Conservation (phyloP, 1,284 basidiomycete species). For the Sporisorium scitamineum region DNA sequence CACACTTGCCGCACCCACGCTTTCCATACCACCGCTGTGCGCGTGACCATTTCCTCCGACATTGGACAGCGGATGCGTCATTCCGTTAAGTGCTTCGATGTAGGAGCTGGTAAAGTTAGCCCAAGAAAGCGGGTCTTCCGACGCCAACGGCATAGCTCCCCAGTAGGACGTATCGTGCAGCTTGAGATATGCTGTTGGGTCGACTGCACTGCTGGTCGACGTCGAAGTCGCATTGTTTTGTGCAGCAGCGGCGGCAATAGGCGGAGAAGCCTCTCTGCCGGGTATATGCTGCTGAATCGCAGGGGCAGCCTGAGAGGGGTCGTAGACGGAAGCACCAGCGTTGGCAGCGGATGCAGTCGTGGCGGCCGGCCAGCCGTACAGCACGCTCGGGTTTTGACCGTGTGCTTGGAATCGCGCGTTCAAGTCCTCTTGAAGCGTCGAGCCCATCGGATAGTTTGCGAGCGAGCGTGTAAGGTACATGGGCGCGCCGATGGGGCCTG, state of each 20-base stretch:
- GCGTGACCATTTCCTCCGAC: too few relatives aligned
- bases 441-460: conserved; percentile 16
- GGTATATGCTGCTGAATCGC: background rate
- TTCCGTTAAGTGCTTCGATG: conserved; percentile 50
- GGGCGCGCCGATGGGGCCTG: conserved; percentile 44
- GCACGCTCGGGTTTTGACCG: conserved; percentile 27
- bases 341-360: background rate
- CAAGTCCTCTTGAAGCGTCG: conserved; percentile 30
- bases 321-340: background rate
- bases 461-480: conserved; percentile 35
- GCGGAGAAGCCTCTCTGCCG: background rate
- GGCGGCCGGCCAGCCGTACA: conserved; percentile 31
- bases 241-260: background rate
- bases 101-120: conserved; percentile 52
- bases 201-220: conserved; percentile 9
- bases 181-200: conserved; percentile 43
- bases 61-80: conserved; percentile 16
- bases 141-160: conserved; percentile 50
- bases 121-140: conserved; percentile 48
- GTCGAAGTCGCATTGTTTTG: background rate
- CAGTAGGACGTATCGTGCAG: conserved; percentile 54
- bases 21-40: background rate
- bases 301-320: background rate
- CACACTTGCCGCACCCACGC: background rate
- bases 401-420: conserved; percentile 37